A percentile compares a stretch with the other conserved stretches of the same genome.
phyloP scores from a whole-genome alignment of 106 monocot genomes.

The Phalaenopsis equestris region DNA sequence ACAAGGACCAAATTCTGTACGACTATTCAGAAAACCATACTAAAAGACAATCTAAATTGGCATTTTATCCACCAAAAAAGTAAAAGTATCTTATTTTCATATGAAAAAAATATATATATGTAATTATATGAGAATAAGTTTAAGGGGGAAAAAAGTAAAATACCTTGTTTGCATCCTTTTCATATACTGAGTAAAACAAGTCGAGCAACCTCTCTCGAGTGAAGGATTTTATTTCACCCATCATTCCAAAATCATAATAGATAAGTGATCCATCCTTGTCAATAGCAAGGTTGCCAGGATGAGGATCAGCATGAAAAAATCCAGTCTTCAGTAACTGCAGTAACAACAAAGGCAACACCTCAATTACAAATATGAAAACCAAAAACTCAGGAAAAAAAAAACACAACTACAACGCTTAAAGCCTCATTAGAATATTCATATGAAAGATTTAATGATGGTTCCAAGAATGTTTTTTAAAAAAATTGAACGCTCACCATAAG shows the following conservation, averaged over 20 bases:
- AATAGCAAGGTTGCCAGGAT: conserved; percentile 97
- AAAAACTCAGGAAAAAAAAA: background rate
- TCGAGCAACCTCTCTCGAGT: conserved; percentile 82
- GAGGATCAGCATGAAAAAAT: conserved; percentile 99
- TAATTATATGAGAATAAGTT: background rate
- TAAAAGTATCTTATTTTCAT: background rate
- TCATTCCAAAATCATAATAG: conserved; percentile 99
- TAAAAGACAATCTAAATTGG: too few species aligned
- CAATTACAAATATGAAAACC: background rate
- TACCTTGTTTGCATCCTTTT: conserved; percentile 97
- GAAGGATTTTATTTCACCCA: conserved; percentile 98
- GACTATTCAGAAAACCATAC: too few species aligned
- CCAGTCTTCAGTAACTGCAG: conserved; percentile 90
- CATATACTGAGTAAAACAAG: conserved; percentile 87
- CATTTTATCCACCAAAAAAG: background rate
- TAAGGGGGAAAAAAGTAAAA: background rate
- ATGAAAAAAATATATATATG: background rate
- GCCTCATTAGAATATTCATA: background rate
- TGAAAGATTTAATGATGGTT: background rate
- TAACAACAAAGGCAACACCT: background rate
- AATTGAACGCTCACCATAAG: background rate
- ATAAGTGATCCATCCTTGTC: conserved; percentile 88
- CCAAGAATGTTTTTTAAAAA: background rate
- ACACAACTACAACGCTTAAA: background rate
- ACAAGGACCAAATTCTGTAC: too few species aligned